phyloP scores from a whole-genome alignment of 768 basidiomycete genomes.

The Tulasnella sp. region DNA sequence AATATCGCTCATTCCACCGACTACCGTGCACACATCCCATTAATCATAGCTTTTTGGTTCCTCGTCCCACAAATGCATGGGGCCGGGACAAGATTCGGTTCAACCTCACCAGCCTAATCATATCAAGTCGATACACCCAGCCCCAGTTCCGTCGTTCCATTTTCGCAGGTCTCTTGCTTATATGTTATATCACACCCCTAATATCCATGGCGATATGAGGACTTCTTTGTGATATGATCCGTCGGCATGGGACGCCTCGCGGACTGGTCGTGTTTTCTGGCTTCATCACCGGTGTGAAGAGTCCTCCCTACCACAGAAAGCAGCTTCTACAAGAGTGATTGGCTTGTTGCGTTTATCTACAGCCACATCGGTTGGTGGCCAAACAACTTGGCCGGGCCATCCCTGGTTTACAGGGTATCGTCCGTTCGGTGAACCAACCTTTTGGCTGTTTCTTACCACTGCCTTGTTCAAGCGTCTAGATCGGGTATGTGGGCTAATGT shows the following conservation, averaged over 20 bases:
- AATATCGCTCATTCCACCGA: too few relatives aligned
- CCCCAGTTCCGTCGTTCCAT: not conserved
- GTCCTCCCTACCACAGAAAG: not conserved
- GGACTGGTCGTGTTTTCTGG: not conserved
- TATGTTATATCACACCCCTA: not conserved
- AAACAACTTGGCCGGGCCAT: not conserved
- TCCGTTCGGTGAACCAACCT: not conserved
- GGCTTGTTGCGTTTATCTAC: not conserved
- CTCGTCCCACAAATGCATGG: too few relatives aligned
- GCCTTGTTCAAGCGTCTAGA: not conserved
- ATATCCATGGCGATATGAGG: not conserved
- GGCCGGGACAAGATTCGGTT: too few relatives aligned
- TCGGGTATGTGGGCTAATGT: not conserved
- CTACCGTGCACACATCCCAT: too few relatives aligned
- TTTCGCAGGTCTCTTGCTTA: not conserved
- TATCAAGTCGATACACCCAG: not conserved
- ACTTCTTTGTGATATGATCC: not conserved
- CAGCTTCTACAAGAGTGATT: not conserved
- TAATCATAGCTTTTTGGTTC: too few relatives aligned
- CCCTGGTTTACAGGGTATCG: not conserved
- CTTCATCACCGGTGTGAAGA: not conserved
- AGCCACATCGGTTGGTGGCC: not conserved
- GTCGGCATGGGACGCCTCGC: not conserved
- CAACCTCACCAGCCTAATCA: too few relatives aligned
- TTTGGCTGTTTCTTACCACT: not conserved